phyloP scores from a whole-genome alignment of 805 yeast genomes.

The Metschnikowia borealis region DNA sequence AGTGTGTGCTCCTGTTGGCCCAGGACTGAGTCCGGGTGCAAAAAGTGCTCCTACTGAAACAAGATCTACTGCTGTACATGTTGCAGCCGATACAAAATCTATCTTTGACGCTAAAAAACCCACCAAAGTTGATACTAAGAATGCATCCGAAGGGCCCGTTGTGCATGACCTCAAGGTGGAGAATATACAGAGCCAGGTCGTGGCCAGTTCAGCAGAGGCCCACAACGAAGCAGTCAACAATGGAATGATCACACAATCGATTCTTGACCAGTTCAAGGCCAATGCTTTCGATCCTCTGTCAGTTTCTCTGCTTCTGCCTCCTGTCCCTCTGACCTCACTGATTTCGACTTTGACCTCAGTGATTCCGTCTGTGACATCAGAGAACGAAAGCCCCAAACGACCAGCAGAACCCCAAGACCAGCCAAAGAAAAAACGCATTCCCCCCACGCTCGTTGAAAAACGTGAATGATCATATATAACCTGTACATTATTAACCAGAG shows the following conservation, averaged over 20 bases:
- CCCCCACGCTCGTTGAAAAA: slow-evolving; percentile 27
- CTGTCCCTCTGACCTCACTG: too few species aligned
- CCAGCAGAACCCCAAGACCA: background rate
- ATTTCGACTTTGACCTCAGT: too few species aligned
- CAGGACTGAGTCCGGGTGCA: too few species aligned
- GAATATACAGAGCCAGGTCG: background rate
- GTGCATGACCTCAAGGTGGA: too few species aligned
- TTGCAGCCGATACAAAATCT: too few species aligned
- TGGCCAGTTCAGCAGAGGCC: background rate
- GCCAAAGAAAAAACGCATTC: slow-evolving; percentile 32
- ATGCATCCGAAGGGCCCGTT: too few species aligned
- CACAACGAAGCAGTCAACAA: background rate
- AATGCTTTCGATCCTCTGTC: background rate
- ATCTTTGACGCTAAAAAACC: background rate
- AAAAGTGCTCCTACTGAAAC: background rate
- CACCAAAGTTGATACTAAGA: too few species aligned
- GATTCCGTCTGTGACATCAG: background rate
- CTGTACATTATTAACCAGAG: too few species aligned
- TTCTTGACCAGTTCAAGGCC: slow-evolving; percentile 13
- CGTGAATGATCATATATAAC: background rate
- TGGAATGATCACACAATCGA: slow-evolving; percentile 1
- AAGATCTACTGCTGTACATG: too few species aligned
- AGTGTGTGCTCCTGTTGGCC: background rate
- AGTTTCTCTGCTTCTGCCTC: too few species aligned
- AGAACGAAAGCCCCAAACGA: background rate